Evolutionary conservation across 2,329 filamentous ascomycete species (phyloP).

Genomic region (Lachnellula arida): DNA sequence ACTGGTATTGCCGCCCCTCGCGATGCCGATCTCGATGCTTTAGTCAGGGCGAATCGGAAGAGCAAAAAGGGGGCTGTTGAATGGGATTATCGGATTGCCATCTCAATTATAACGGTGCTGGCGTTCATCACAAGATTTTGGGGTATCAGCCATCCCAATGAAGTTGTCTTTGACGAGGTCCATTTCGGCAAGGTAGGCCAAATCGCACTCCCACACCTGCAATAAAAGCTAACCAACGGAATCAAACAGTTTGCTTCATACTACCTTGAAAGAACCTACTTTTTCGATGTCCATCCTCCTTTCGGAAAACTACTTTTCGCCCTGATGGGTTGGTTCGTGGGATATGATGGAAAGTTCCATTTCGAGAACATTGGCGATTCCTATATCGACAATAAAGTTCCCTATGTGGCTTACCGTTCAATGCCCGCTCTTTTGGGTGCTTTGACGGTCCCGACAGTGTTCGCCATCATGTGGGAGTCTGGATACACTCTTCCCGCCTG

Average conservation of each 20-base stretch:
- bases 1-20: conserved; percentile 27
- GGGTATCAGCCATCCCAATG: conserved; percentile 89
- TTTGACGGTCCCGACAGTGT: conserved; percentile 88
- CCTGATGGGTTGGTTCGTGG: conserved; percentile 93
- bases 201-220: not conserved
- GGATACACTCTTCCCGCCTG: conserved; percentile 94
- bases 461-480: conserved; percentile 99
- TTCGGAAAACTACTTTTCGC: conserved; percentile 98
- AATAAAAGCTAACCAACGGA: conserved; percentile 7
- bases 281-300: conserved; percentile 98
- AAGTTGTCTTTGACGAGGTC: conserved; percentile 98
- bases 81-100: conserved; percentile 77
- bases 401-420: conserved; percentile 92
- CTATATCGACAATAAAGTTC: conserved; percentile 94
- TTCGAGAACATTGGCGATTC: conserved; percentile 99
- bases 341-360: conserved; percentile 93
- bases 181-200: conserved; percentile 92
- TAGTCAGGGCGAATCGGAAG: conserved; percentile 40
- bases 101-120: conserved; percentile 71
- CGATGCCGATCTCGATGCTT: conserved; percentile 45
- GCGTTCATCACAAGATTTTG: conserved; percentile 93
- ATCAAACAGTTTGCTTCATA: conserved; percentile 61
- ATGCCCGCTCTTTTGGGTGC: conserved; percentile 89
- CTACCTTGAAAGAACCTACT: conserved; percentile 95
- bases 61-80: conserved; percentile 49